These are phyloP conservation scores for Penicillium sp. DNA, from an alignment of 2,329 filamentous ascomycete genomes.

Conservation along the genomic window DNA sequence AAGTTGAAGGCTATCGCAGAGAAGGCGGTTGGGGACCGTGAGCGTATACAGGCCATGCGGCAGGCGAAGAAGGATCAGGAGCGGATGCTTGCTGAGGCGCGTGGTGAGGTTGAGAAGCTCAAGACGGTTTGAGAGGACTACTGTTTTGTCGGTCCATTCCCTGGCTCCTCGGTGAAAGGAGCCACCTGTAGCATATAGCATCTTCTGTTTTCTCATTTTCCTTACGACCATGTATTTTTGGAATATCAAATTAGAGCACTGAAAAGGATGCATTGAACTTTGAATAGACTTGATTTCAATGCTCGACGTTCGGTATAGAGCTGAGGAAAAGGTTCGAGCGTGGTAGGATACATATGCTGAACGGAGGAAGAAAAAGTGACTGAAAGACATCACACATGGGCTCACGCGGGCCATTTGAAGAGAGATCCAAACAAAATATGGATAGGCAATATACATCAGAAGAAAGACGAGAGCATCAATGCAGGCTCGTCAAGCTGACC, in stretches of 20 bases:
- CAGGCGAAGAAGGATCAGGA: slow-evolving; percentile 48
- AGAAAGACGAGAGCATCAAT: not conserved
- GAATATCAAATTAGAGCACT: slow-evolving; percentile 6
- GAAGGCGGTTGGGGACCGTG: slow-evolving; percentile 39
- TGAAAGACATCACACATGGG: not conserved
- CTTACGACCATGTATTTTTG: slow-evolving; percentile 24
- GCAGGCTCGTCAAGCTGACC: not conserved
- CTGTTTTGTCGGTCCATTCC: slow-evolving; percentile 5
- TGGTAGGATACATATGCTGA: not conserved
- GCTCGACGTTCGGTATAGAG: slow-evolving; percentile 10
- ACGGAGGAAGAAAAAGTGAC: not conserved
- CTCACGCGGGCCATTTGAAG: not conserved
- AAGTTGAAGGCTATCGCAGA: slow-evolving; percentile 35
- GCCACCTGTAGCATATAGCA: slow-evolving; percentile 27
- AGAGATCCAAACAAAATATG: slow-evolving; percentile 3
- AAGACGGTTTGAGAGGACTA: slow-evolving; percentile 28
- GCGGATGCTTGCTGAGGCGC: slow-evolving; percentile 44
- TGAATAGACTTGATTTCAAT: not conserved
- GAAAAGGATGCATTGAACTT: not conserved
- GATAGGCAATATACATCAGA: slow-evolving; percentile 13
- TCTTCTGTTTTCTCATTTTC: slow-evolving; percentile 10
- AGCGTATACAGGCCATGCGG: slow-evolving; percentile 37
- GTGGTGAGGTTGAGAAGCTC: slow-evolving; percentile 44
- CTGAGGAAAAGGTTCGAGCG: not conserved
- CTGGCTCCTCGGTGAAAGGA: not conserved